Conservation (phyloP, 768 basidiomycete genomes). For the Calocybe indica region DNA sequence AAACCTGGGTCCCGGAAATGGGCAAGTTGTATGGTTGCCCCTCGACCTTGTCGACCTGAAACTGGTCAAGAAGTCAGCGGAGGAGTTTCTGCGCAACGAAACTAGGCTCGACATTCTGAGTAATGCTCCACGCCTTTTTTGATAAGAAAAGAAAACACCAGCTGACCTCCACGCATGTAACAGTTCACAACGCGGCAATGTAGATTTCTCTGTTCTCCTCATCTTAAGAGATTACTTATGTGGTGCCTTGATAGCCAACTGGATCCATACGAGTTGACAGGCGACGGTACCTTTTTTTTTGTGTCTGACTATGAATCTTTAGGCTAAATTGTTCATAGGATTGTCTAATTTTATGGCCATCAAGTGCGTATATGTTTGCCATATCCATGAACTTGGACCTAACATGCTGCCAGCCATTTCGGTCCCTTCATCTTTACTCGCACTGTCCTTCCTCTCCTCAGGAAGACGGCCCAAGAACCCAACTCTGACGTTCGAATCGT, state of each 20-base stretch:
- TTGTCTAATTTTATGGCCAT: slow-evolving; percentile 1
- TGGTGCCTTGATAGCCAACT: too few relatives aligned
- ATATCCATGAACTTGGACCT: not conserved
- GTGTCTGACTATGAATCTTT: not conserved
- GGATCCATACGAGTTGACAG: too few relatives aligned
- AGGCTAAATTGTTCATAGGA: not conserved
- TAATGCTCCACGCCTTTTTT: slow-evolving; percentile 15
- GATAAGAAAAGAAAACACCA: too few relatives aligned
- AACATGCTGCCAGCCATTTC: slow-evolving; percentile 33
- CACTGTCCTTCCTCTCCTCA: slow-evolving; percentile 46
- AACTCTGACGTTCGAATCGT: slow-evolving; percentile 57
- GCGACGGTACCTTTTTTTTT: not conserved
- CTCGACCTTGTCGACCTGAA: slow-evolving; percentile 47
- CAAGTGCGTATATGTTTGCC: not conserved
- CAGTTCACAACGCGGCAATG: slow-evolving; percentile 56
- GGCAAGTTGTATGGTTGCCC: slow-evolving; percentile 41
- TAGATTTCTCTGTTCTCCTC: slow-evolving; percentile 14
- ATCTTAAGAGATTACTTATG: too few relatives aligned
- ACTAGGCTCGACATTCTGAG: slow-evolving; percentile 48
- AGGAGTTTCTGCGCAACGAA: slow-evolving; percentile 44
- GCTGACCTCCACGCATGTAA: not conserved
- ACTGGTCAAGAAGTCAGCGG: slow-evolving; percentile 40
- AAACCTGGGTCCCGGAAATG: slow-evolving; percentile 30
- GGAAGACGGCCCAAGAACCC: slow-evolving; percentile 38
- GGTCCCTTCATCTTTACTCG: slow-evolving; percentile 51